phyloP scores from a whole-genome alignment of 768 basidiomycete species.

The Hypholoma fasciculare region DNA sequence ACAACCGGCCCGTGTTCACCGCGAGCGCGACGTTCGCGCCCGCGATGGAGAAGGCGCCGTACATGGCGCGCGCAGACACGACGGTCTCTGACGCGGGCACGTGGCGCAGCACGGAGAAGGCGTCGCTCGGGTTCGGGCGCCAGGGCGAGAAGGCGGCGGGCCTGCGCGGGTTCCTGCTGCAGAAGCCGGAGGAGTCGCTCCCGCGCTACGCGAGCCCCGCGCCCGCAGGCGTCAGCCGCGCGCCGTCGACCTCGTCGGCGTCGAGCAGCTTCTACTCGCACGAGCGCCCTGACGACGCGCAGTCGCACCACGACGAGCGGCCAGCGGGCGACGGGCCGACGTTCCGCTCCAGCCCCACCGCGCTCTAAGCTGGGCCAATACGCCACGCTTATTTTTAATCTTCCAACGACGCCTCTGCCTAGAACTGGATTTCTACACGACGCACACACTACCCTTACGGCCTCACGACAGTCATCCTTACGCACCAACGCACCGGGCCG shows the following conservation, averaged over 20 bases:
- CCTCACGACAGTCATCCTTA: neutral
- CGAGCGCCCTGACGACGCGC: slow-evolving; percentile 6
- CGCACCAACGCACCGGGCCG: neutral
- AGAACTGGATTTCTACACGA: slow-evolving; percentile 4
- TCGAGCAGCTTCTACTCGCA: slow-evolving; percentile 38
- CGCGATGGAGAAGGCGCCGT: slow-evolving; percentile 7
- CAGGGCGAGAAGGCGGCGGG: slow-evolving; percentile 81
- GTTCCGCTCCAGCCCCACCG: slow-evolving; percentile 22
- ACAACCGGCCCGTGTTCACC: slow-evolving; percentile 35
- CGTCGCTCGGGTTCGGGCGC: slow-evolving; percentile 74
- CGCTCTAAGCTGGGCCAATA: neutral
- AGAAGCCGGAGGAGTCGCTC: slow-evolving; percentile 30
- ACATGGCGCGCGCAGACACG: slow-evolving; percentile 21
- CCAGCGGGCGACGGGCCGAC: slow-evolving; percentile 15
- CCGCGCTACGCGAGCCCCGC: slow-evolving; percentile 35
- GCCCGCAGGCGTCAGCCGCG: slow-evolving; percentile 13
- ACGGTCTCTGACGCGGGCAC: slow-evolving; percentile 26
- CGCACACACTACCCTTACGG: neutral
- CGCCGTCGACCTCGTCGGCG: slow-evolving; percentile 26
- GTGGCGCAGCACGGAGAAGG: slow-evolving; percentile 35
- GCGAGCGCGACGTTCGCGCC: slow-evolving; percentile 28
- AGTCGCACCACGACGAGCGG: neutral
- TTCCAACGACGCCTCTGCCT: neutral
- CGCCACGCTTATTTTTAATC: neutral
- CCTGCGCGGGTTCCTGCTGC: slow-evolving; percentile 49